phyloP scores from a whole-genome alignment of 2,329 filamentous ascomycete species.

The Cercospora janseana region DNA sequence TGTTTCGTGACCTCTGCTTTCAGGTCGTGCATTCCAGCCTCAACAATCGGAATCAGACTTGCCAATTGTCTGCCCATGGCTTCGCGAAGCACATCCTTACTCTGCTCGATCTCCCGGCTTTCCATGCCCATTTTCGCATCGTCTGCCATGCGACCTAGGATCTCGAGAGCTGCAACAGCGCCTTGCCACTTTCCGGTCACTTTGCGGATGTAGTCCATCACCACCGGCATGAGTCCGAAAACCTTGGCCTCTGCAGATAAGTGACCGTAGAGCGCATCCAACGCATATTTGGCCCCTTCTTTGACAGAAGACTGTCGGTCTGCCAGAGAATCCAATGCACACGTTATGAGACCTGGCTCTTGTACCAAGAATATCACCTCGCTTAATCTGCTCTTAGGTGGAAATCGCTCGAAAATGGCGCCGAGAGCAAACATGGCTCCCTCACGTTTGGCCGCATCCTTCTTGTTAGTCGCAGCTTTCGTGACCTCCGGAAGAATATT shows the following conservation, averaged over 20 bases:
- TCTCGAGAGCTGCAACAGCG: constrained; percentile 77
- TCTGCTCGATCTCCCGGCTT: constrained; percentile 76
- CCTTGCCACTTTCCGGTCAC: constrained; percentile 96
- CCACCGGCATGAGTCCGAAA: constrained; percentile 72
- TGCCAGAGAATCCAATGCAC: constrained; percentile 78
- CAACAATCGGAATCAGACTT: constrained; percentile 83
- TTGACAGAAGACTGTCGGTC: constrained; percentile 88
- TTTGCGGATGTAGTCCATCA: constrained; percentile 74
- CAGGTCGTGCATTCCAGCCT: constrained; percentile 92
- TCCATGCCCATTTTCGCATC: constrained; percentile 86
- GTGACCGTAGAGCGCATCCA: constrained; percentile 81
- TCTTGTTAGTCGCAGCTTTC: constrained; percentile 89
- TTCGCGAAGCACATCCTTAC: constrained; percentile 87
- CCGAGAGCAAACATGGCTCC: constrained; percentile 93
- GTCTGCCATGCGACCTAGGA: constrained; percentile 90
- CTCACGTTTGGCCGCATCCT: constrained; percentile 79
- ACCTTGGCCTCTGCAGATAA: constrained; percentile 81
- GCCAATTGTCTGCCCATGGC: constrained; percentile 87
- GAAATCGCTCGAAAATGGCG: constrained; percentile 87
- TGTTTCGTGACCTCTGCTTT: constrained; percentile 85
- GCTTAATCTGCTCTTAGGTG: constrained; percentile 69
- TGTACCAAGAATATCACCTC: constrained; percentile 82
- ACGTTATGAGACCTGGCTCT: constrained; percentile 68
- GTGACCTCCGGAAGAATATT: constrained; percentile 62
- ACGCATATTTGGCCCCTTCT: constrained; percentile 88